phyloP scores from a whole-genome alignment of 768 basidiomycete species.

The Hortiboletus flavorubellus region DNA sequence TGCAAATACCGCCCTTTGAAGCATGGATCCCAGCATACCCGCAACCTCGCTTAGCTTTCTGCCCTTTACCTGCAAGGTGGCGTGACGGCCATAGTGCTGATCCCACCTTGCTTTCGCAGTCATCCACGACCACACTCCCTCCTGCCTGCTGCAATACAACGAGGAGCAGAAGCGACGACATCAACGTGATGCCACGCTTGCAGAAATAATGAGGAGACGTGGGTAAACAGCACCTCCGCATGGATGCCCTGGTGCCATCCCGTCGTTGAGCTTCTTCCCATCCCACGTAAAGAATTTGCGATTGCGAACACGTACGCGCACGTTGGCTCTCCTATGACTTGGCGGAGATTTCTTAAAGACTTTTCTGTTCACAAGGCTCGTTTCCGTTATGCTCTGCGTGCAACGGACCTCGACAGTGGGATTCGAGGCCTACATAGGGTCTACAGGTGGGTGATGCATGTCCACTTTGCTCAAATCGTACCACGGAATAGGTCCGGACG shows the following conservation, averaged over 20 bases:
- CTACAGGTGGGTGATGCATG: slow-evolving; percentile 26
- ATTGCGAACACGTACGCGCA: slow-evolving; percentile 19
- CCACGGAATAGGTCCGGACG: slow-evolving; percentile 10
- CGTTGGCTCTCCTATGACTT: slow-evolving; percentile 18
- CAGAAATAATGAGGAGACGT: slow-evolving; percentile 21
- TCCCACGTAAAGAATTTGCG: slow-evolving; percentile 22
- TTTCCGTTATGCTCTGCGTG: slow-evolving; percentile 24
- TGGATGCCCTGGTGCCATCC: slow-evolving; percentile 6
- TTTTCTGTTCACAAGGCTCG: slow-evolving; percentile 9
- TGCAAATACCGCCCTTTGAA: slow-evolving; percentile 17
- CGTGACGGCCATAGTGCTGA: slow-evolving; percentile 16
- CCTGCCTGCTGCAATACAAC: slow-evolving; percentile 25
- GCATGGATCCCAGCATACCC: slow-evolving; percentile 19
- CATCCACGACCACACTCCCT: slow-evolving; percentile 18
- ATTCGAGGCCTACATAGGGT: slow-evolving; percentile 19
- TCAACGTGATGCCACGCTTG: slow-evolving; percentile 27
- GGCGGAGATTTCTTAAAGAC: slow-evolving; percentile 21
- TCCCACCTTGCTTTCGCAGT: slow-evolving; percentile 23
- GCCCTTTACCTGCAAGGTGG: slow-evolving; percentile 29
- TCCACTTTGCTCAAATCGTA: slow-evolving; percentile 10
- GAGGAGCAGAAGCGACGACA: slow-evolving; percentile 25
- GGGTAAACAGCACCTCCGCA: slow-evolving; percentile 20
- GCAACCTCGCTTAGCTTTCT: slow-evolving; percentile 27
- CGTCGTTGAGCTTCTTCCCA: slow-evolving; percentile 14
- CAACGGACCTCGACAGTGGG: slow-evolving; percentile 10